A percentile compares a stretch with the other conserved stretches of the same genome.
Evolutionary conservation across 306 rosid species (phyloP).

Genomic region (Pterocarpus santalinus): DNA sequence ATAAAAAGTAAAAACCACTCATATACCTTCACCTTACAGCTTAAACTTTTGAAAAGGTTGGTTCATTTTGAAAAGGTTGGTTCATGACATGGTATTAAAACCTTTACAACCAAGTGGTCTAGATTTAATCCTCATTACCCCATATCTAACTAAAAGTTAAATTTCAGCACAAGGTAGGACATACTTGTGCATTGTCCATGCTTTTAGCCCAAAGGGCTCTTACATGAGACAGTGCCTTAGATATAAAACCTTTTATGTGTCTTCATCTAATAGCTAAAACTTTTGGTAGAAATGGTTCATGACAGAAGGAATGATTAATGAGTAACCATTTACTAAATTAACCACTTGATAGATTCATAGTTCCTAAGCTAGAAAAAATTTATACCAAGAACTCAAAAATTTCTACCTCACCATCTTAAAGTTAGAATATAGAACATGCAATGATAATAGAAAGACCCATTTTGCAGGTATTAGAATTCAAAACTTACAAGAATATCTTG

Average conservation of each 20-base stretch:
- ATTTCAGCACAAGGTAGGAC: neutral
- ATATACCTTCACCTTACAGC: neutral
- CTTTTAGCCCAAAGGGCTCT: neutral
- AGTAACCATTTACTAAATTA: constrained; percentile 3
- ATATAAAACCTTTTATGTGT: neutral
- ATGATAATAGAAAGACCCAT: constrained; percentile 40
- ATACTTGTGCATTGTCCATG: neutral
- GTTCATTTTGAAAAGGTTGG: neutral
- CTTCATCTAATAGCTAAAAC: neutral
- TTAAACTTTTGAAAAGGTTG: neutral
- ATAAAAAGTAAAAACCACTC: neutral
- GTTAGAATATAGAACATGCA: constrained; percentile 41
- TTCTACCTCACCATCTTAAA: neutral
- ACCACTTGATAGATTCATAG: constrained; percentile 15
- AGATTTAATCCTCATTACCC: neutral
- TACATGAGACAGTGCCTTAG: neutral
- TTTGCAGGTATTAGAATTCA: constrained; percentile 24
- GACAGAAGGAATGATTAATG: constrained; percentile 17
- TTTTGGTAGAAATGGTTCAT: neutral
- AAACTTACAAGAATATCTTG: constrained; percentile 96
- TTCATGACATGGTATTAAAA: neutral
- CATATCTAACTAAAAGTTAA: neutral
- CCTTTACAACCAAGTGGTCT: neutral
- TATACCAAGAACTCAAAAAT: neutral
- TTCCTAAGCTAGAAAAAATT: constrained; percentile 6